These are phyloP conservation scores for Exutisphaerella laricina DNA, from an alignment of 2,329 filamentous ascomycete species.

Conservation along the genomic window DNA sequence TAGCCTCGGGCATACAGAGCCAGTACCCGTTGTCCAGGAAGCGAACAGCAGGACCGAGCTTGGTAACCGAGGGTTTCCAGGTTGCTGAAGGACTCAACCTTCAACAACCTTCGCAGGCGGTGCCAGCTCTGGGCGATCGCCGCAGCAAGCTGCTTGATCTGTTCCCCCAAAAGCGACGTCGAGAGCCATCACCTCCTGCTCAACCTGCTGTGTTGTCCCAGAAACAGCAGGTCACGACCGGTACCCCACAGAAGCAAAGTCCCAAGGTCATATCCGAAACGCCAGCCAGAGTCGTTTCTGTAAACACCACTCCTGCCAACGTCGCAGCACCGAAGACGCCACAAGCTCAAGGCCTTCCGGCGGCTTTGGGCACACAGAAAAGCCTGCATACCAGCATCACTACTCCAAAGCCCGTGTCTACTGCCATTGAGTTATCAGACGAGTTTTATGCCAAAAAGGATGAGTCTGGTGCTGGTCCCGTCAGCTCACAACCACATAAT, in stretches of 20 bases:
- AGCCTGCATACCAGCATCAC: no score
- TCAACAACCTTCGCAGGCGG: conserved; percentile 15
- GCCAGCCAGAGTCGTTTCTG: neutral
- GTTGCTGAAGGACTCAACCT: conserved; percentile 27
- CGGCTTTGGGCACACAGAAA: no score
- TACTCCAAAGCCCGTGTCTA: neutral
- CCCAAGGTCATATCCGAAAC: conserved; percentile 2
- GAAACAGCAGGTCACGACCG: neutral
- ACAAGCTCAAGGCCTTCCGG: neutral
- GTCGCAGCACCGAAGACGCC: neutral
- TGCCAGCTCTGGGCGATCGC: neutral
- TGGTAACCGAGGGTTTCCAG: conserved; percentile 24
- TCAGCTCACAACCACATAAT: neutral
- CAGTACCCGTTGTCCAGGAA: neutral
- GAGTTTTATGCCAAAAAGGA: no score
- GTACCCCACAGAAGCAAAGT: neutral
- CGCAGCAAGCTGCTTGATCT: neutral
- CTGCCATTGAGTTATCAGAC: no score
- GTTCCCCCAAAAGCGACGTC: neutral
- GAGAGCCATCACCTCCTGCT: neutral
- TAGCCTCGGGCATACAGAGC: conserved; percentile 2
- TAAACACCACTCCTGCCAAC: no score
- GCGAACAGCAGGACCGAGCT: conserved; percentile 11
- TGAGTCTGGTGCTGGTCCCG: neutral
- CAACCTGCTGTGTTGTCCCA: no score